Conservation (phyloP, 2,329 filamentous ascomycete species). For the Phialophora macrospora region DNA sequence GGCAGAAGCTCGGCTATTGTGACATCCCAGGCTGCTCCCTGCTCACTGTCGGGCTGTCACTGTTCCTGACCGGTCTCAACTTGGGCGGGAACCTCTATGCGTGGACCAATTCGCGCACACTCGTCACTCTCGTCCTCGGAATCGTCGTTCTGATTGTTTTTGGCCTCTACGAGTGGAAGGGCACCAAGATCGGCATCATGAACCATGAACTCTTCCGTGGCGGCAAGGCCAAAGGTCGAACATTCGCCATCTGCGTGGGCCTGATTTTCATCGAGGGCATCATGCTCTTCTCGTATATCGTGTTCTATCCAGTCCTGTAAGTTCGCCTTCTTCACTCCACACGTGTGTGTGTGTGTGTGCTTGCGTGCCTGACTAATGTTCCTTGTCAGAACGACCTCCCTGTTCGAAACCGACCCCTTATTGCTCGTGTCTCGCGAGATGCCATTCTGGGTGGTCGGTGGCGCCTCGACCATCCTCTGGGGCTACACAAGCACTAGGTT, state of each 20-base stretch:
- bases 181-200: constrained; percentile 32
- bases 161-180: constrained; percentile 36
- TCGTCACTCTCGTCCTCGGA: constrained; percentile 29
- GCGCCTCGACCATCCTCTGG: constrained; percentile 30
- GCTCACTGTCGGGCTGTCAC: constrained; percentile 29
- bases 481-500: constrained; percentile 29
- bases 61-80: constrained; percentile 34
- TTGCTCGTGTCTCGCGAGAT: constrained; percentile 25
- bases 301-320: constrained; percentile 37
- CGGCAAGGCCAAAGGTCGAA: constrained; percentile 28
- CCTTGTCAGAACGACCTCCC: constrained; percentile 18
- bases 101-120: constrained; percentile 32
- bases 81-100: constrained; percentile 33
- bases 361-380: neutral
- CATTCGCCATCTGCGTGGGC: constrained; percentile 33
- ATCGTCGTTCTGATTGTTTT: constrained; percentile 33
- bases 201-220: constrained; percentile 35
- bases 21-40: constrained; percentile 32
- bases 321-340: constrained; percentile 4
- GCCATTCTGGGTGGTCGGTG: constrained; percentile 31
- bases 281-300: constrained; percentile 34
- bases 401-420: constrained; percentile 33
- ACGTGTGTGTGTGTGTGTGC: no score
- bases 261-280: constrained; percentile 37
- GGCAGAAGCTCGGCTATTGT: constrained; percentile 33